Evolutionary conservation across 148 eudicot genomes (phyloP).

Genomic region (Arctostaphylos glauca): DNA sequence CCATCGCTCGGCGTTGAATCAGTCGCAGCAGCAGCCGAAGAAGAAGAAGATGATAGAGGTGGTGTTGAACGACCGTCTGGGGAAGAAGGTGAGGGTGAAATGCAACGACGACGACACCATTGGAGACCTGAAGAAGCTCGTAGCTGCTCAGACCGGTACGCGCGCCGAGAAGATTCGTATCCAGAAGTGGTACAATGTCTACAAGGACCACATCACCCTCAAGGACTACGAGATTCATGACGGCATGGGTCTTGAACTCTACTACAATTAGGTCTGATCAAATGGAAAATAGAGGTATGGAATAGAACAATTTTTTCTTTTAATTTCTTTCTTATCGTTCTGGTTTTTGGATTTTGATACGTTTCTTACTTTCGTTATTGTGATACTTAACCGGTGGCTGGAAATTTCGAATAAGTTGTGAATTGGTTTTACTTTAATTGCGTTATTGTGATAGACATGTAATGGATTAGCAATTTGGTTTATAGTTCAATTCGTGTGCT

Average conservation of each 20-base stretch:
- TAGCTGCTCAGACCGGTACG: slow-evolving; percentile 88
- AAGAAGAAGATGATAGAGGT: slow-evolving; percentile 58
- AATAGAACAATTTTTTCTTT: too few species aligned
- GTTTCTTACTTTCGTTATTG: too few species aligned
- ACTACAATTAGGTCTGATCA: slow-evolving; percentile 50
- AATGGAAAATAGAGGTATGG: too few species aligned
- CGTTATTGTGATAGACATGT: too few species aligned
- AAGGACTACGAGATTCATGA: slow-evolving; percentile 87
- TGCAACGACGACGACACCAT: slow-evolving; percentile 94
- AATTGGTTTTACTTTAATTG: too few species aligned
- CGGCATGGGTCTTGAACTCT: slow-evolving; percentile 97
- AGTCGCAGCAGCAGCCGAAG: neutral
- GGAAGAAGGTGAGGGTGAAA: slow-evolving; percentile 84
- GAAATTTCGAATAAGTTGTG: too few species aligned
- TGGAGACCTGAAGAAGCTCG: slow-evolving; percentile 87
- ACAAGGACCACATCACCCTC: slow-evolving; percentile 91
- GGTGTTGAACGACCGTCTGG: slow-evolving; percentile 61
- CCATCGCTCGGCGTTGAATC: neutral
- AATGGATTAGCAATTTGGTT: neutral
- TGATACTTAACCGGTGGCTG: too few species aligned
- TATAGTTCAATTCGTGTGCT: neutral
- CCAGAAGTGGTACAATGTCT: slow-evolving; percentile 88
- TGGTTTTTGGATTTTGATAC: too few species aligned
- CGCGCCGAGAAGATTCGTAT: slow-evolving; percentile 80
- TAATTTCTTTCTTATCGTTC: too few species aligned